These are phyloP conservation scores for Penicillium parvum DNA, from an alignment of 495 filamentous ascomycete genomes.

Conservation along the genomic window DNA sequence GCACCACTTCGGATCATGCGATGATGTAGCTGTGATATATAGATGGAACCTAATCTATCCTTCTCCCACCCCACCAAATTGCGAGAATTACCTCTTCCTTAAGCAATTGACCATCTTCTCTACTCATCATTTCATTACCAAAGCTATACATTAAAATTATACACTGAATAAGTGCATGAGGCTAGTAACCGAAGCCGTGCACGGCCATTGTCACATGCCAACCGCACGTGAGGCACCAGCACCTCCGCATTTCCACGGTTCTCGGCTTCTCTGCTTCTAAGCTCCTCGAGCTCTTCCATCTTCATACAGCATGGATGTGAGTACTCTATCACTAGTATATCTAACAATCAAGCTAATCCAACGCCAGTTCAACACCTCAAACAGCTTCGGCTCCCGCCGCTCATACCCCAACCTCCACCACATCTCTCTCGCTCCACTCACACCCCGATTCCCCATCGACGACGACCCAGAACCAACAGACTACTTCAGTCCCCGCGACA, in stretches of 20 bases:
- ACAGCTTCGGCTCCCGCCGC: conserved; percentile 38
- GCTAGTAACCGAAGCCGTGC: conserved; percentile 3
- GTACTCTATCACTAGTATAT: conserved; percentile 1
- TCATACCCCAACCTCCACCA: conserved; percentile 46
- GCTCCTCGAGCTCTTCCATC: background rate
- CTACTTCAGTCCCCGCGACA: conserved; percentile 30
- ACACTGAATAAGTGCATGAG: background rate
- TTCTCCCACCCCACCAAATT: no score
- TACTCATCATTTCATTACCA: no score
- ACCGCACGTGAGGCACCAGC: conserved; percentile 20
- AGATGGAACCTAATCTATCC: no score
- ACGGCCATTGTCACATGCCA: conserved; percentile 24
- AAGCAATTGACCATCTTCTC: no score
- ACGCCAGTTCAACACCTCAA: conserved; percentile 18
- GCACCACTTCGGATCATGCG: no score
- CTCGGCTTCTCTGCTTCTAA: conserved; percentile 2
- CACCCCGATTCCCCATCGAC: conserved; percentile 60
- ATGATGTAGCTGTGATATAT: no score
- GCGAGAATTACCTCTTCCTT: no score
- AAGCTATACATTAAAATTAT: background rate
- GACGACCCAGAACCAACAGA: conserved; percentile 27
- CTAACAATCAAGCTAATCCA: background rate
- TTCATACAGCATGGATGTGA: conserved; percentile 24
- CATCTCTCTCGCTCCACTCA: conserved; percentile 60
- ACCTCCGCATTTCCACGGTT: conserved; percentile 26